Evolutionary conservation across 202 grass and related monocot genomes (phyloP).

Genomic region (Hordeum pubiflorum): DNA sequence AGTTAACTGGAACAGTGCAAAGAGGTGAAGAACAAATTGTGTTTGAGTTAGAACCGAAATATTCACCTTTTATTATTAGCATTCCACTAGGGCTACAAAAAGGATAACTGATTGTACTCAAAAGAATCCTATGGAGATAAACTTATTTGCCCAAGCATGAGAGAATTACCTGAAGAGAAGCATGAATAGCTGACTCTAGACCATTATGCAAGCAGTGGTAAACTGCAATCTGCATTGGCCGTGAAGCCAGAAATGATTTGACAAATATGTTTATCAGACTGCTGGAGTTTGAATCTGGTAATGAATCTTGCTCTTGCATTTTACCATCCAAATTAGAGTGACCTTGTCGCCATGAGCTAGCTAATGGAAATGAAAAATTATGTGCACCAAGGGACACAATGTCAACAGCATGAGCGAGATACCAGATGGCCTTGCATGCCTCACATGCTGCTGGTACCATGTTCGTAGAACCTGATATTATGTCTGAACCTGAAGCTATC

Average conservation of each 20-base stretch:
- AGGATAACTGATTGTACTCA: background rate
- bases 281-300: slow-evolving; percentile 42
- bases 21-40: background rate
- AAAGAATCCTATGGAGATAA: background rate
- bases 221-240: slow-evolving; percentile 74
- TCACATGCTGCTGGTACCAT: slow-evolving; percentile 96
- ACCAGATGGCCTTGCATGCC: slow-evolving; percentile 91
- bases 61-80: background rate
- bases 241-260: slow-evolving; percentile 61
- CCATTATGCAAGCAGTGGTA: slow-evolving; percentile 91
- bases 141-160: background rate
- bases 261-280: slow-evolving; percentile 63
- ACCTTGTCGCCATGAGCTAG: slow-evolving; percentile 45
- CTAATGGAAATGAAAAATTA: slow-evolving; percentile 71
- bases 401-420: slow-evolving; percentile 75
- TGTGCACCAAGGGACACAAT: slow-evolving; percentile 55
- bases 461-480: slow-evolving; percentile 67
- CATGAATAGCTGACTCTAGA: slow-evolving; percentile 77
- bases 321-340: slow-evolving; percentile 26
- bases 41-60: background rate
- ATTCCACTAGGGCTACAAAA: slow-evolving; percentile 7
- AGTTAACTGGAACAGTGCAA: slow-evolving; percentile 6
- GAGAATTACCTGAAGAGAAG: slow-evolving; percentile 78
- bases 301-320: slow-evolving; percentile 37
- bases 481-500: slow-evolving; percentile 58